Evolutionary conservation across 2,329 filamentous ascomycete genomes (phyloP).

Genomic region (Dactylella cylindrospora): DNA sequence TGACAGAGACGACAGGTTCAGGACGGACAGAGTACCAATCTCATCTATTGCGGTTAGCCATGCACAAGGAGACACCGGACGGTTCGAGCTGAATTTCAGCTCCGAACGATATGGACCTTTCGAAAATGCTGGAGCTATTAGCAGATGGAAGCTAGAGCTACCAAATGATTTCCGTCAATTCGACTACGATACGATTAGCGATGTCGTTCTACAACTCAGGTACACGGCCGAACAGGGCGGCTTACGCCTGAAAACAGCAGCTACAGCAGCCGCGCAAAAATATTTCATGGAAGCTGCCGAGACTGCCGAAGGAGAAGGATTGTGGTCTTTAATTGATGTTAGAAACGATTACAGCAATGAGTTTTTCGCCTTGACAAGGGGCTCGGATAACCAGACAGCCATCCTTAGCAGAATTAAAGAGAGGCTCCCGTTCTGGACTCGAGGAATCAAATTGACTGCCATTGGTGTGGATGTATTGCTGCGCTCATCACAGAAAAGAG

Average conservation of each 20-base stretch:
- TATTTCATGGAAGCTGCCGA: background rate
- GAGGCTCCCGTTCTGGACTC: no score
- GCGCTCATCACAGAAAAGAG: no score
- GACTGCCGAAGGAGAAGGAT: background rate
- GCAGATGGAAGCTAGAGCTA: conserved; percentile 50
- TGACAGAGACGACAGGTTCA: conserved; percentile 32
- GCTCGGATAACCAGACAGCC: no score
- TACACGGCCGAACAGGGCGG: conserved; percentile 52
- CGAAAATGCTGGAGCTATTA: conserved; percentile 52
- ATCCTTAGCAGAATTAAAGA: no score
- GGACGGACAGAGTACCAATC: conserved; percentile 46
- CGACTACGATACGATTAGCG: conserved; percentile 51
- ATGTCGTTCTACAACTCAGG: conserved; percentile 51
- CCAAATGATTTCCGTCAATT: conserved; percentile 48
- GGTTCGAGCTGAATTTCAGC: conserved; percentile 51
- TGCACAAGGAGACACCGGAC: conserved; percentile 50
- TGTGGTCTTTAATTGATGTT: background rate
- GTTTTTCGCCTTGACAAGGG: no score
- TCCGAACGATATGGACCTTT: conserved; percentile 52
- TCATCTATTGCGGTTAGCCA: conserved; percentile 47
- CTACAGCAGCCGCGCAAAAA: conserved; percentile 7
- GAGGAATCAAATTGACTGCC: no score
- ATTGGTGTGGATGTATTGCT: no score
- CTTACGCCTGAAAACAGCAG: conserved; percentile 44
- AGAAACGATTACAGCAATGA: background rate